phyloP scores from a whole-genome alignment of 441 rosid genomes.

The Arabidopsis lyrata region DNA sequence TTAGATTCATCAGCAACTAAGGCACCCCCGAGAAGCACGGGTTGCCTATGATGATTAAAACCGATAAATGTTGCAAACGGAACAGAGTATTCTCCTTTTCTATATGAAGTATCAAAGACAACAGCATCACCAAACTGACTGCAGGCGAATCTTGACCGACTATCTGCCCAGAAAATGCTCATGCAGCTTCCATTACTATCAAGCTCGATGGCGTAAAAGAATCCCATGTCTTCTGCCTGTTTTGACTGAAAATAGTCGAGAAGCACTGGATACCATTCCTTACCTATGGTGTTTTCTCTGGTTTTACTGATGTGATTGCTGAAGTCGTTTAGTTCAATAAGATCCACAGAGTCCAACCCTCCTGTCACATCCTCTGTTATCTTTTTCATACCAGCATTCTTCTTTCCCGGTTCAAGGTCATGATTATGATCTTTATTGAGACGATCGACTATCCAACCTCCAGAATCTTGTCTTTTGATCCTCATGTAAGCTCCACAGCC shows the following conservation, averaged over 20 bases:
- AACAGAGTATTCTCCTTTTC: conserved; percentile 60
- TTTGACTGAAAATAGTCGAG: conserved; percentile 72
- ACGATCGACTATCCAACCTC: conserved; percentile 89
- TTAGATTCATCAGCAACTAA: conserved; percentile 68
- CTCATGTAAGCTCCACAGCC: conserved; percentile 97
- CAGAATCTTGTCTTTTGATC: conserved; percentile 79
- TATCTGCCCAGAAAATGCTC: conserved; percentile 89
- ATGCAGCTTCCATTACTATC: conserved; percentile 60
- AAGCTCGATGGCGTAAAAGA: conserved; percentile 72
- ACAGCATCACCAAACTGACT: conserved; percentile 86
- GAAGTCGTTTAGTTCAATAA: conserved; percentile 50
- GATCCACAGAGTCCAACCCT: conserved; percentile 58
- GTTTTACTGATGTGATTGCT: conserved; percentile 43
- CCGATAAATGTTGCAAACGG: conserved; percentile 86
- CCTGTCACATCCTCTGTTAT: conserved; percentile 60
- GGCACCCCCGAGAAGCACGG: conserved; percentile 86
- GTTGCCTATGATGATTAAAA: conserved; percentile 86
- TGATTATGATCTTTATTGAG: conserved; percentile 81
- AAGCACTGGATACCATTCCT: conserved; percentile 75
- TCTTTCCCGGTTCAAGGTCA: conserved; percentile 59
- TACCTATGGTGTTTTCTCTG: conserved; percentile 64
- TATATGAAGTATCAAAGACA: conserved; percentile 77
- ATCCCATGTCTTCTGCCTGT: conserved; percentile 81
- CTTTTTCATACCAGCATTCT: conserved; percentile 57
- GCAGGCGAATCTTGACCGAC: conserved; percentile 81